phyloP scores from a whole-genome alignment of 2,329 filamentous ascomycete species.

The Fusarium dlaminii region DNA sequence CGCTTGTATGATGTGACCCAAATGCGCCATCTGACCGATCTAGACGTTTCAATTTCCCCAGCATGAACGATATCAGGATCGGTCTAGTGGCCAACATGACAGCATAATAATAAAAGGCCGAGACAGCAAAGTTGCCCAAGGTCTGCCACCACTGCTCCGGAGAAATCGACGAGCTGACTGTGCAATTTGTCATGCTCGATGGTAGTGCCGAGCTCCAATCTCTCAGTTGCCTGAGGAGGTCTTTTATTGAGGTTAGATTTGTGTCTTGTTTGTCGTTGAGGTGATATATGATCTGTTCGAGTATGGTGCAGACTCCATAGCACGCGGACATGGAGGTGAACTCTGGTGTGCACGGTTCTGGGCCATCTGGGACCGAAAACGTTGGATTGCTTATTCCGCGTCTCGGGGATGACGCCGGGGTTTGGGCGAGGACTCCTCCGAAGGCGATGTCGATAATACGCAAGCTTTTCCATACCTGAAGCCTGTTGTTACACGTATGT shows the following conservation, averaged over 20 bases:
- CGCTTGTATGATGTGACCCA: neutral
- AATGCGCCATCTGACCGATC: neutral
- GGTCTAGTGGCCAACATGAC: constrained; percentile 1
- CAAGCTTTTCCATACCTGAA: neutral
- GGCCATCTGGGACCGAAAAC: neutral
- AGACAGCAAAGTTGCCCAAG: neutral
- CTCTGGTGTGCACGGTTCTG: neutral
- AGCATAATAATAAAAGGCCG: neutral
- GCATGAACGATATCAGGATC: neutral
- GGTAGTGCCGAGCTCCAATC: neutral
- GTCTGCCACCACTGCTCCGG: neutral
- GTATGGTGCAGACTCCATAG: neutral
- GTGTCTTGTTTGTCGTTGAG: neutral
- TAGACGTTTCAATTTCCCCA: neutral
- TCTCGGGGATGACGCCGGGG: neutral
- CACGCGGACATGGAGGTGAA: neutral
- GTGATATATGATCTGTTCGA: neutral
- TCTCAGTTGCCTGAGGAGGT: neutral
- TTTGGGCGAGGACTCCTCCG: neutral
- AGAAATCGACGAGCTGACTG: neutral
- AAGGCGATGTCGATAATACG: neutral
- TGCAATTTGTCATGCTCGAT: neutral
- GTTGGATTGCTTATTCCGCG: neutral
- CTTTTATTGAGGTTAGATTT: neutral
- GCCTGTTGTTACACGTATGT: fast-evolving